Conservation (phyloP, 129 eudicot species). For the Artemisia annua region DNA sequence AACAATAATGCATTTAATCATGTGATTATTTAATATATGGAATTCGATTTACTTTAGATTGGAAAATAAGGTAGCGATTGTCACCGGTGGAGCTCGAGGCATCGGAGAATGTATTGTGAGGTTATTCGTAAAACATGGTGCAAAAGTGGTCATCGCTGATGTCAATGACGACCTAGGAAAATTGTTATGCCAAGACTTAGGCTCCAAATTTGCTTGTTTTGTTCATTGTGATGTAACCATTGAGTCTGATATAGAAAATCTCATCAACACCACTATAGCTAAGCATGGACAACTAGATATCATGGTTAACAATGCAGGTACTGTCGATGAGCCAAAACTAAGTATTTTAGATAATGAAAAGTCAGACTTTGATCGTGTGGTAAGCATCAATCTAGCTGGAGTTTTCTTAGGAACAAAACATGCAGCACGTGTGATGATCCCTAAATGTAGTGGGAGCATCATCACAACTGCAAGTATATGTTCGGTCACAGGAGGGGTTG, state of each 20-base stretch:
- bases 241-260: slow-evolving; percentile 28
- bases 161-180: slow-evolving; percentile 28
- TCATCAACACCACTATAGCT: slow-evolving; percentile 25
- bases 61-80: slow-evolving; percentile 28
- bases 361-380: slow-evolving; percentile 27
- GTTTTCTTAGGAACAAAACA: slow-evolving; percentile 40
- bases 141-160: slow-evolving; percentile 29
- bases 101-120: slow-evolving; percentile 35
- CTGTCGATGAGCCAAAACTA: not conserved
- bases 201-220: slow-evolving; percentile 4
- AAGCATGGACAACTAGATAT: slow-evolving; percentile 38
- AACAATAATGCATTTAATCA: not conserved
- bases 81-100: slow-evolving; percentile 39
- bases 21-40: not conserved
- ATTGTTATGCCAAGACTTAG: slow-evolving; percentile 19
- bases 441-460: slow-evolving; percentile 31
- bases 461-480: slow-evolving; percentile 31
- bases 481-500: slow-evolving; percentile 18
- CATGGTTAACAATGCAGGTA: slow-evolving; percentile 35
- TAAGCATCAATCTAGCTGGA: slow-evolving; percentile 28
- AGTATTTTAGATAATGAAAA: slow-evolving; percentile 30
- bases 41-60: not conserved
- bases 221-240: slow-evolving; percentile 32
- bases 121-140: slow-evolving; percentile 26
- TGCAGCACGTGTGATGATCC: no score